Evolutionary conservation across 1,284 basidiomycete genomes (phyloP).

Genomic region (Apiotrichum montevideense): DNA sequence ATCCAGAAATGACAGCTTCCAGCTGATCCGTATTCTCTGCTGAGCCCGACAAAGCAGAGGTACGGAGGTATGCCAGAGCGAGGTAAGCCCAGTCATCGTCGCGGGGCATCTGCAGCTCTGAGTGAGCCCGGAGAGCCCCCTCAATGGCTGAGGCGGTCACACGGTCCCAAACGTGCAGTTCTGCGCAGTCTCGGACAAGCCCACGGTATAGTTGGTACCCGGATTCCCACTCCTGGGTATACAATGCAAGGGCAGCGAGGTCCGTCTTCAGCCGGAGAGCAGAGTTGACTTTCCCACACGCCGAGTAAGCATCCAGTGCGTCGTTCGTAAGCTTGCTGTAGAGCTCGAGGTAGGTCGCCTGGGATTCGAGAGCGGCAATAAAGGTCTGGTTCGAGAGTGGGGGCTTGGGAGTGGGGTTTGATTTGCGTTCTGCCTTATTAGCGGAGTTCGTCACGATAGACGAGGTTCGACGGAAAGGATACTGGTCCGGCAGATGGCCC

Average conservation of each 20-base stretch:
- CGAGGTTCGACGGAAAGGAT: slow-evolving; percentile 30
- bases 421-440: neutral
- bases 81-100: slow-evolving; percentile 38
- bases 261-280: slow-evolving; percentile 74
- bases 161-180: slow-evolving; percentile 34
- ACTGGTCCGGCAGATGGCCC: slow-evolving; percentile 34
- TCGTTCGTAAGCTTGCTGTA: slow-evolving; percentile 69
- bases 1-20: slow-evolving; percentile 12
- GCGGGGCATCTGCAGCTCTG: slow-evolving; percentile 18
- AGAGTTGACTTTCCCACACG: slow-evolving; percentile 71
- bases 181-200: slow-evolving; percentile 32
- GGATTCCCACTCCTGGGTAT: slow-evolving; percentile 23
- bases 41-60: slow-evolving; percentile 16
- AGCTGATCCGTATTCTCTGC: slow-evolving; percentile 9
- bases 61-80: slow-evolving; percentile 38
- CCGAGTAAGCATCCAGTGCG: slow-evolving; percentile 73
- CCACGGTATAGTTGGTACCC: slow-evolving; percentile 33
- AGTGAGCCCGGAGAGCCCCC: slow-evolving; percentile 28
- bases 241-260: slow-evolving; percentile 76
- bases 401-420: slow-evolving; percentile 1
- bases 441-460: neutral
- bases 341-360: slow-evolving; percentile 62
- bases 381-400: slow-evolving; percentile 62
- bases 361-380: slow-evolving; percentile 56
- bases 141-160: slow-evolving; percentile 32